Evolutionary conservation across 768 basidiomycete genomes (phyloP).

Genomic region (Mrakia hoshinonis): DNA sequence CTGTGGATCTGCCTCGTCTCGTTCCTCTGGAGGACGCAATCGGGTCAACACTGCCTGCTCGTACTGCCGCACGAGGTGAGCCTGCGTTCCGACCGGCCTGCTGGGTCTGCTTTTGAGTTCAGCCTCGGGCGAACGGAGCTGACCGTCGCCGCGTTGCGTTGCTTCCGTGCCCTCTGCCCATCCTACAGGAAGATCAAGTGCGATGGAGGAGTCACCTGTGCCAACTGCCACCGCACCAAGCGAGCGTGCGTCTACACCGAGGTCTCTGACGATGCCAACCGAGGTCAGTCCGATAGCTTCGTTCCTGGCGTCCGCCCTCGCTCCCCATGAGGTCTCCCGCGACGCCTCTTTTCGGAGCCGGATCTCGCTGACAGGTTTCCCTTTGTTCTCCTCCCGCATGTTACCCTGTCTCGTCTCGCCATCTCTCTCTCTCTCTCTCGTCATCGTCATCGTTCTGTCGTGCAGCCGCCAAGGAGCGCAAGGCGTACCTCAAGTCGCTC

Average conservation of each 20-base stretch:
- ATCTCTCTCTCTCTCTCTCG: not conserved
- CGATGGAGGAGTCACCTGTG: conserved; percentile 36
- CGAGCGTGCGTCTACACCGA: conserved; percentile 37
- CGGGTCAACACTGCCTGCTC: not conserved
- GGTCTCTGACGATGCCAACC: conserved; percentile 39
- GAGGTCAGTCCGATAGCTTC: not conserved
- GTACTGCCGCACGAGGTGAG: not conserved
- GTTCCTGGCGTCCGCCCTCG: no score
- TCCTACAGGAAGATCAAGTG: conserved; percentile 30
- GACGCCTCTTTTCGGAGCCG: not conserved
- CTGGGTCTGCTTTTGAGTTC: not conserved
- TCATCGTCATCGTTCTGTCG: not conserved
- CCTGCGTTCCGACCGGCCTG: no score
- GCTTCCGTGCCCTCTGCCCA: not conserved
- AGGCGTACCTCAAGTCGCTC: conserved; percentile 3
- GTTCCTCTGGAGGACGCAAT: not conserved
- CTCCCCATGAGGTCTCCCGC: no score
- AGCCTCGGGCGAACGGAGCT: not conserved
- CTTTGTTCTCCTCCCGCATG: no score
- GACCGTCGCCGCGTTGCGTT: not conserved
- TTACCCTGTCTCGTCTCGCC: not conserved
- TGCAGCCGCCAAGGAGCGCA: not conserved
- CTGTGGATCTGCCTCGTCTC: not conserved
- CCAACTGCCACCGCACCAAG: conserved; percentile 36
- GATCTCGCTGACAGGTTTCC: no score